Conservation (phyloP, 2,329 filamentous ascomycete genomes). For the Apiospora aurea region DNA sequence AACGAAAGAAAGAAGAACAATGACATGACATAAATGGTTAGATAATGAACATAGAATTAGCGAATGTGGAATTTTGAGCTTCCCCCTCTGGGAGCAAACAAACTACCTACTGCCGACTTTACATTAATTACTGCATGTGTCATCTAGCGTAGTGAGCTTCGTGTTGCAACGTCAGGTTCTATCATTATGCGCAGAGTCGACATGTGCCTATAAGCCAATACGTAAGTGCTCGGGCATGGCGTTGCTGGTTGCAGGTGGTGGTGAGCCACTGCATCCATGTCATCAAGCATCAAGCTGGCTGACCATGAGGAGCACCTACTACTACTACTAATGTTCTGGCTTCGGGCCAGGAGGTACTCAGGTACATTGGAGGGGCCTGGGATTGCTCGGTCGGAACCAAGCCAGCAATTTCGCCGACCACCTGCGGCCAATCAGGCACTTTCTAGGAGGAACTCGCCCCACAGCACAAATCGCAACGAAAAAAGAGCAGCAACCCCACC, state of each 20-base stretch:
- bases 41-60: conserved; percentile 18
- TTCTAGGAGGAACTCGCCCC: conserved; percentile 31
- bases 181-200: too few species aligned
- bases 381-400: neutral
- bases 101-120: conserved; percentile 4
- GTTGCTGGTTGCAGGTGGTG: too few species aligned
- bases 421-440: neutral
- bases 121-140: neutral
- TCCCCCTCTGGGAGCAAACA: conserved; percentile 28
- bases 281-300: too few species aligned
- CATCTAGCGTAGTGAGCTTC: neutral
- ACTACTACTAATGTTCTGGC: too few species aligned
- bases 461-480: conserved; percentile 39
- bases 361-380: neutral
- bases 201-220: neutral
- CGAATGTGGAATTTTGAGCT: conserved; percentile 22
- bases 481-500: conserved; percentile 38
- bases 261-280: neutral
- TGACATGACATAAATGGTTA: conserved; percentile 10
- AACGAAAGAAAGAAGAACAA: conserved; percentile 29
- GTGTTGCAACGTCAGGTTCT: too few species aligned
- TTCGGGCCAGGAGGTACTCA: too few species aligned
- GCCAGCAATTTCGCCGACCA: neutral
- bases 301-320: too few species aligned
- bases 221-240: too few species aligned